Percentiles rank a stretch among this genome's conserved stretches.
Conservation (phyloP, 805 yeast species). For the Kluyveromyces siamensis region DNA sequence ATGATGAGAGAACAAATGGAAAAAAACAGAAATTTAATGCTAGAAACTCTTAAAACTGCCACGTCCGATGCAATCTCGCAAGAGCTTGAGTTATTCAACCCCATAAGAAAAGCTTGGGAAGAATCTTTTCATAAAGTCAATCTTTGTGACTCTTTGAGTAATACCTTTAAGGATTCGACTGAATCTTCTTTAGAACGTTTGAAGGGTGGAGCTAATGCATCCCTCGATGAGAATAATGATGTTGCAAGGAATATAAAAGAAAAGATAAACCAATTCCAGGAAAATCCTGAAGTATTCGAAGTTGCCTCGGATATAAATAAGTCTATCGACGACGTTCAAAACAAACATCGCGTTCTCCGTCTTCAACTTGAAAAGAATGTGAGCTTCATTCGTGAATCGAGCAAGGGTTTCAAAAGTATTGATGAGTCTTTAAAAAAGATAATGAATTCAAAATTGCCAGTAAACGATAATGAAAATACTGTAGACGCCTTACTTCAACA, state of each 20-base stretch:
- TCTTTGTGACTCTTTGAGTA: constrained; percentile 25
- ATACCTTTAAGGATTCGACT: constrained; percentile 14
- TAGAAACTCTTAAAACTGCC: constrained; percentile 19
- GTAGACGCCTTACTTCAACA: constrained; percentile 6
- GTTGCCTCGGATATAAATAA: constrained; percentile 10
- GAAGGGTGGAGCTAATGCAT: constrained; percentile 11
- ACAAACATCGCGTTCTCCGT: constrained; percentile 9
- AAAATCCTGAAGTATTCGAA: constrained; percentile 6
- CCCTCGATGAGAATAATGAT: constrained; percentile 10
- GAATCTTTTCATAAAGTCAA: constrained; percentile 25
- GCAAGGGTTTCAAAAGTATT: constrained; percentile 5
- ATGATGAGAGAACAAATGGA: constrained; percentile 17
- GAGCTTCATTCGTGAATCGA: constrained; percentile 5
- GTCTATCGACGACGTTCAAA: constrained; percentile 13
- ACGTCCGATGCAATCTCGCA: constrained; percentile 22
- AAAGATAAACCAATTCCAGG: constrained; percentile 11
- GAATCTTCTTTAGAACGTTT: constrained; percentile 12
- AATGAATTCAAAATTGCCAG: constrained; percentile 1
- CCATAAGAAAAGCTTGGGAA: constrained; percentile 24
- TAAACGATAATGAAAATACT: constrained; percentile 3
- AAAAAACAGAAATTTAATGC: constrained; percentile 17
- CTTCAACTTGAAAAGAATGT: constrained; percentile 4
- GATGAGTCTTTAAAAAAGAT: constrained; percentile 6
- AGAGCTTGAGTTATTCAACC: constrained; percentile 23
- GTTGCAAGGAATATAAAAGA: constrained; percentile 13